Conservation (phyloP, 148 eudicot species). For the Diospyros lotus region DNA sequence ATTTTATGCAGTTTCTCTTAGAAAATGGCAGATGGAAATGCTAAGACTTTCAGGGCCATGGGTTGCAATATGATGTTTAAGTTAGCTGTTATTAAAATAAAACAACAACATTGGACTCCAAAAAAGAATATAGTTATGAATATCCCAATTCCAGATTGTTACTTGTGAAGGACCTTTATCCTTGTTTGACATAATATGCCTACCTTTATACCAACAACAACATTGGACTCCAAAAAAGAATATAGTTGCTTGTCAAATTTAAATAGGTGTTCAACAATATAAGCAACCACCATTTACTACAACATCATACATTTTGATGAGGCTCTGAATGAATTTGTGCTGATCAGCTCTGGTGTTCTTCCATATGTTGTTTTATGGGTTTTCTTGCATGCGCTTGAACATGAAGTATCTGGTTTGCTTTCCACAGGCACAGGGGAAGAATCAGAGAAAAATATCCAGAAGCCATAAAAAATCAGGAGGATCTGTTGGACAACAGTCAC, state of each 20-base stretch:
- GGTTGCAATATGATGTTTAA: neutral
- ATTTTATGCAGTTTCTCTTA: neutral
- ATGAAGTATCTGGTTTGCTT: constrained; percentile 19
- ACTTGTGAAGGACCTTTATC: neutral
- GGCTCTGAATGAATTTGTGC: neutral
- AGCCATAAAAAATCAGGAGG: constrained; percentile 22
- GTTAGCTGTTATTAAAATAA: neutral
- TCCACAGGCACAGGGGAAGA: constrained; percentile 33
- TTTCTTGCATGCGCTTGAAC: constrained; percentile 12
- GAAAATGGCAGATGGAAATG: neutral
- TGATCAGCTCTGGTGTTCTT: neutral
- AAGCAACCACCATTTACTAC: neutral
- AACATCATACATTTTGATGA: neutral
- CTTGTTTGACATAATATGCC: neutral
- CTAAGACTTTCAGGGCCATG: neutral
- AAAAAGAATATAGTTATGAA: neutral
- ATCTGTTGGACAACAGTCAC: constrained; percentile 26
- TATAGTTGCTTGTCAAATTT: neutral
- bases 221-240: neutral
- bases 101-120: neutral
- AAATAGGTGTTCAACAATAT: neutral
- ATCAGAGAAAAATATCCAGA: constrained; percentile 24
- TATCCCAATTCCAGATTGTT: neutral
- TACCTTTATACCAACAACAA: neutral
- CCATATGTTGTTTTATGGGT: neutral